Evolutionary conservation across 2,329 filamentous ascomycete genomes (phyloP).

Genomic region (Lojkania enalia): DNA sequence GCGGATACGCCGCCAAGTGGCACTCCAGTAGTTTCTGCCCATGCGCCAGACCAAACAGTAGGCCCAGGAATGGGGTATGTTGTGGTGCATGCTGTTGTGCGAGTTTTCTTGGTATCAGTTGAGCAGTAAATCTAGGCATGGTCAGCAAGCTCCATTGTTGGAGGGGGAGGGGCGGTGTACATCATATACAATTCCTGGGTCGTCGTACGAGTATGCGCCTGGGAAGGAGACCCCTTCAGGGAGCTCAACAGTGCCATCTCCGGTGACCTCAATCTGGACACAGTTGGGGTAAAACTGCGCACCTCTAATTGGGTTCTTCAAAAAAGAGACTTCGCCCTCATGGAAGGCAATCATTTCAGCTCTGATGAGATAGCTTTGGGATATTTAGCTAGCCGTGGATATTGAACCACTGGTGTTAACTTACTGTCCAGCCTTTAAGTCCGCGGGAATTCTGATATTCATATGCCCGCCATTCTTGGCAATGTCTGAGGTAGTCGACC

Average conservation of each 20-base stretch:
- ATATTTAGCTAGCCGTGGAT: not conserved
- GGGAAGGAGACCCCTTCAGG: slow-evolving; percentile 51
- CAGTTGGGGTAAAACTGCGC: slow-evolving; percentile 51
- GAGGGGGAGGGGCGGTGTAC: slow-evolving; percentile 19
- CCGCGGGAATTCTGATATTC: slow-evolving; percentile 38
- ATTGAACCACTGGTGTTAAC: slow-evolving; percentile 3
- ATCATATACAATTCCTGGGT: slow-evolving; percentile 44
- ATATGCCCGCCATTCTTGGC: slow-evolving; percentile 28
- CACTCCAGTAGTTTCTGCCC: slow-evolving; percentile 39
- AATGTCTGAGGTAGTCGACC: slow-evolving; percentile 34
- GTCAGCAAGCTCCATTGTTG: slow-evolving; percentile 23
- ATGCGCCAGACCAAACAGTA: slow-evolving; percentile 40
- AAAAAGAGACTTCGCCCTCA: slow-evolving; percentile 39
- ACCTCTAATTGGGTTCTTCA: slow-evolving; percentile 27
- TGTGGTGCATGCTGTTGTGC: slow-evolving; percentile 25
- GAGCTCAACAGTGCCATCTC: slow-evolving; percentile 31
- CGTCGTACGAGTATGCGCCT: slow-evolving; percentile 43
- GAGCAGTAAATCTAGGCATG: slow-evolving; percentile 7
- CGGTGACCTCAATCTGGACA: slow-evolving; percentile 46
- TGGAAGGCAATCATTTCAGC: slow-evolving; percentile 52
- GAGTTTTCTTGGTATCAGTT: slow-evolving; percentile 27
- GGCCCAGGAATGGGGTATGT: slow-evolving; percentile 49
- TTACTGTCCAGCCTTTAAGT: slow-evolving; percentile 42
- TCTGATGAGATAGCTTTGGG: slow-evolving; percentile 45
- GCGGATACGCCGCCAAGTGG: slow-evolving; percentile 33